A percentile compares a stretch with the other conserved stretches of the same genome.
phyloP scores from a whole-genome alignment of 2,329 filamentous ascomycete species.

The Colletotrichum eleusines region DNA sequence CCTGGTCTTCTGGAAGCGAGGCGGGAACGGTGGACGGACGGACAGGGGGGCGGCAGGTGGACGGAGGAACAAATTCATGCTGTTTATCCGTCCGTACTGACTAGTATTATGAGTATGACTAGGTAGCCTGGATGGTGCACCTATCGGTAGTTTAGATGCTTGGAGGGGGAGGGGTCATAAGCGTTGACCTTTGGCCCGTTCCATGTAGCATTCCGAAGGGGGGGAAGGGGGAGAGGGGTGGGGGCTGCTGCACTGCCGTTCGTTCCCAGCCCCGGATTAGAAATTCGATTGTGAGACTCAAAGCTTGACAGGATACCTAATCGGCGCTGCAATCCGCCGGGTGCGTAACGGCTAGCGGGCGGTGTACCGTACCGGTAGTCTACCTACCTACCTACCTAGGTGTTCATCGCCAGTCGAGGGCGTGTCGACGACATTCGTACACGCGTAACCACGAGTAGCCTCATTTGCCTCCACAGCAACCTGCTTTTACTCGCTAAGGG shows the following conservation, averaged over 20 bases:
- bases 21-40: conserved; percentile 10
- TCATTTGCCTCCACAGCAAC: too few species aligned
- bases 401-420: too few species aligned
- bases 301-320: background rate
- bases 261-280: conserved; percentile 6
- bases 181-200: conserved; percentile 5
- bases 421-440: too few species aligned
- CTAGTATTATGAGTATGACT: too few species aligned
- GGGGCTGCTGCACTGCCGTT: conserved; percentile 2
- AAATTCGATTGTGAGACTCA: background rate
- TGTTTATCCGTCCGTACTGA: too few species aligned
- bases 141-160: too few species aligned
- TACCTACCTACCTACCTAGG: too few species aligned
- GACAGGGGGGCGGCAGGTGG: background rate
- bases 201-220: conserved; percentile 7
- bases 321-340: background rate
- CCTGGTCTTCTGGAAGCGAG: conserved; percentile 10
- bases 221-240: background rate
- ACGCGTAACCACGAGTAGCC: too few species aligned
- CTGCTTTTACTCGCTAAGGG: too few species aligned
- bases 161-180: background rate
- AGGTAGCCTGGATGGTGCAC: too few species aligned
- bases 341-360: background rate
- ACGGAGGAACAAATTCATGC: background rate
- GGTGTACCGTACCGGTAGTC: too few species aligned